Conservation (phyloP, 1,284 basidiomycete species). For the Leccinum subatratum region DNA sequence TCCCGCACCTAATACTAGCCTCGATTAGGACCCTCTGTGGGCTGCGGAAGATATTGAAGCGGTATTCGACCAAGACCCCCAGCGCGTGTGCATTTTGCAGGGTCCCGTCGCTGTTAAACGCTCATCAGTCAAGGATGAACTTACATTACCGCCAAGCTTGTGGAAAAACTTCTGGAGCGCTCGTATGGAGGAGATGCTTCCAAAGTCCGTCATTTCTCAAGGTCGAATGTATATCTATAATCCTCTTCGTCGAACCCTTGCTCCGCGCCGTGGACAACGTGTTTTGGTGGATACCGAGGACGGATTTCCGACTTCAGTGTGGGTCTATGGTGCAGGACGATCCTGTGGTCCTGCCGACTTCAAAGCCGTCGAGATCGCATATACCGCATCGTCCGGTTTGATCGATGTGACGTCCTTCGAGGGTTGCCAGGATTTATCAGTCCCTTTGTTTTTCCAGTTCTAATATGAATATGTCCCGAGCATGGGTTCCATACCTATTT, state of each 20-base stretch:
- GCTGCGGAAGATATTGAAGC: constrained; percentile 98
- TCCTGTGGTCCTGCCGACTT: constrained; percentile 71
- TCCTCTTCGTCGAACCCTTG: constrained; percentile 82
- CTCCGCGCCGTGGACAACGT: constrained; percentile 77
- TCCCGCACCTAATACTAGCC: constrained; percentile 18
- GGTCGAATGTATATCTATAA: constrained; percentile 83
- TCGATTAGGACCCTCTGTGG: constrained; percentile 86
- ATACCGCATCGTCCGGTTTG: constrained; percentile 45
- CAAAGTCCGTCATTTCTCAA: constrained; percentile 80
- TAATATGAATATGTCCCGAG: constrained; percentile 84
- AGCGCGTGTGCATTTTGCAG: constrained; percentile 96
- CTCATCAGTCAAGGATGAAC: constrained; percentile 85
- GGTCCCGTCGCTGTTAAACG: constrained; percentile 93
- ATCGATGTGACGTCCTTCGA: constrained; percentile 84
- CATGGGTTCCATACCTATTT: constrained; percentile 88
- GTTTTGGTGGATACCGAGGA: constrained; percentile 55
- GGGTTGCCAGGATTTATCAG: constrained; percentile 70
- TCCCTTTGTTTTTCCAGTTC: constrained; percentile 83
- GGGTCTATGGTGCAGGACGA: constrained; percentile 73
- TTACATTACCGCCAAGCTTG: constrained; percentile 78
- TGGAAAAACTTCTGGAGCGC: constrained; percentile 76
- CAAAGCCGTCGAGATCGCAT: constrained; percentile 80
- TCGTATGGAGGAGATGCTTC: constrained; percentile 77
- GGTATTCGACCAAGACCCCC: constrained; percentile 96
- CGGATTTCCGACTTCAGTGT: constrained; percentile 52